These are phyloP conservation scores for Hapsidospora chrysogenum DNA, from an alignment of 495 filamentous ascomycete genomes.

Conservation along the genomic window DNA sequence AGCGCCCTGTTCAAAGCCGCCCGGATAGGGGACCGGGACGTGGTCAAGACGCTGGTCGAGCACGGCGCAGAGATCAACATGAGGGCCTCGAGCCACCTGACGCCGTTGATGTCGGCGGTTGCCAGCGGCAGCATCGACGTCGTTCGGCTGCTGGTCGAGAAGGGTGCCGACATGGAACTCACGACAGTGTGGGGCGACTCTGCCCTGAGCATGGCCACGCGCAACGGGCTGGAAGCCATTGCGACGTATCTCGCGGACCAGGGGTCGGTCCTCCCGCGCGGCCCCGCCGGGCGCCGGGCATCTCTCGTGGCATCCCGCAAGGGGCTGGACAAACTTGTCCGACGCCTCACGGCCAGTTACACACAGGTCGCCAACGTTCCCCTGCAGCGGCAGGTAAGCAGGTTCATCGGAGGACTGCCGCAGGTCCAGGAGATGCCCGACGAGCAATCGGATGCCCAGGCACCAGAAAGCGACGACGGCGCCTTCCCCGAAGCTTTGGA, in stretches of 20 bases:
- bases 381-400: background rate
- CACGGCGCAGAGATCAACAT: background rate
- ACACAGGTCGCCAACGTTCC: background rate
- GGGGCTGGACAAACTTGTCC: background rate
- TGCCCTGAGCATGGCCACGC: background rate
- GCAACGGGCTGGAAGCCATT: background rate
- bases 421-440: background rate
- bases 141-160: constrained; percentile 3
- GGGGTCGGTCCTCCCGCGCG: background rate
- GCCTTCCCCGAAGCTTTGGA: background rate
- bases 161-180: constrained; percentile 2
- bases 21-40: background rate
- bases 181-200: background rate
- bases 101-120: constrained; percentile 2
- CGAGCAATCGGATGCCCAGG: background rate
- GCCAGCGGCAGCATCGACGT: constrained; percentile 2
- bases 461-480: background rate
- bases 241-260: background rate
- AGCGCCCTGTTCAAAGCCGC: background rate
- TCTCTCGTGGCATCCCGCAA: background rate
- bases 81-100: background rate
- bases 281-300: background rate
- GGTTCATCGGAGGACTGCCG: background rate
- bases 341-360: background rate
- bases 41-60: background rate